Evolutionary conservation across 441 rosid species (phyloP).

Genomic region (Jatropha multifida): DNA sequence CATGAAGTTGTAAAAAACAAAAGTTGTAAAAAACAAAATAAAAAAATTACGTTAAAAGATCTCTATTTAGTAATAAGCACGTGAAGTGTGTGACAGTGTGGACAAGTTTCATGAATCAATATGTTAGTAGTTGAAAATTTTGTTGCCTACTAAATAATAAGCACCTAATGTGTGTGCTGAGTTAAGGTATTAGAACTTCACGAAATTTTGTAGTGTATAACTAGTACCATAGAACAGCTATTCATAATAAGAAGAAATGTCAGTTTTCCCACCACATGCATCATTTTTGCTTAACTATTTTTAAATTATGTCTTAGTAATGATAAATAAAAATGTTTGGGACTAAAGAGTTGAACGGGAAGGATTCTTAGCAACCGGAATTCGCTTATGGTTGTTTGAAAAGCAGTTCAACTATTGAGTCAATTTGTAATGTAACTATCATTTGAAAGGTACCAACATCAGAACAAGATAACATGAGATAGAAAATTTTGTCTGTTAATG

Average conservation of each 20-base stretch:
- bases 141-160: not conserved
- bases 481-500: not conserved
- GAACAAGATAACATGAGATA: too few relatives aligned
- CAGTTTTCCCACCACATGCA: not conserved
- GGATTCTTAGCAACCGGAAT: not conserved
- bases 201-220: not conserved
- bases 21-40: not conserved
- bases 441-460: not conserved
- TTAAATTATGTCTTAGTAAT: not conserved
- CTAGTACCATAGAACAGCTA: not conserved
- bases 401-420: not conserved
- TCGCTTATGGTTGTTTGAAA: not conserved
- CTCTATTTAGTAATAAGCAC: not conserved
- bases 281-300: not conserved
- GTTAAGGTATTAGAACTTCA: not conserved
- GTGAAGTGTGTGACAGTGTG: not conserved
- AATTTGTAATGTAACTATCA: not conserved
- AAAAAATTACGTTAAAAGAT: not conserved
- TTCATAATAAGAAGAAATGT: not conserved
- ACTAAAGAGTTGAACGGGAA: not conserved
- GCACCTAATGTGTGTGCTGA: not conserved
- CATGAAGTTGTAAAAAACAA: not conserved
- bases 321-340: not conserved
- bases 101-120: not conserved
- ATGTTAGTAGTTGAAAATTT: too few relatives aligned